Conservation (phyloP, 345 rosid genomes). For the Lepidium africanum region DNA sequence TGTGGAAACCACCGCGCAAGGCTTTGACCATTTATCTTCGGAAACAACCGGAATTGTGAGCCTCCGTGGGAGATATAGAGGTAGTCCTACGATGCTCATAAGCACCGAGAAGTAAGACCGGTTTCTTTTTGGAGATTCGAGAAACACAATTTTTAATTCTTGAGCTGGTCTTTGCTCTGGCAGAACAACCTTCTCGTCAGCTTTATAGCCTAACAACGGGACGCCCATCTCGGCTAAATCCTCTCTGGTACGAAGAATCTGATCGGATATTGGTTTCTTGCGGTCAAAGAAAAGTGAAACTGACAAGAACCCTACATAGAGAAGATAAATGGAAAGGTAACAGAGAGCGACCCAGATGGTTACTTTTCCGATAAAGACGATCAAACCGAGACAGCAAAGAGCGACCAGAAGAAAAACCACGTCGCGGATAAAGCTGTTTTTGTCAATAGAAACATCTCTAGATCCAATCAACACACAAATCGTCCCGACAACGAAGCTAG, state of each 20-base stretch:
- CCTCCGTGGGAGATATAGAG: slow-evolving; percentile 68
- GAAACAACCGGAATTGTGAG: slow-evolving; percentile 72
- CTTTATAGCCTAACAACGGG: slow-evolving; percentile 15
- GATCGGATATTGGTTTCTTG: slow-evolving; percentile 22
- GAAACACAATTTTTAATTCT: slow-evolving; percentile 7
- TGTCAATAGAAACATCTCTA: slow-evolving; percentile 36
- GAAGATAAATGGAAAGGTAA: slow-evolving; percentile 44
- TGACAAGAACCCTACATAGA: slow-evolving; percentile 58
- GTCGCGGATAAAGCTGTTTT: slow-evolving; percentile 59
- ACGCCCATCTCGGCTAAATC: slow-evolving; percentile 29
- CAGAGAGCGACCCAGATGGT: slow-evolving; percentile 58
- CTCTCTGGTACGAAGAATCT: slow-evolving; percentile 17
- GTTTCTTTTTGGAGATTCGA: not conserved
- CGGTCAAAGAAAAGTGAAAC: slow-evolving; percentile 25
- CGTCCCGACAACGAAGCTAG: slow-evolving; percentile 75
- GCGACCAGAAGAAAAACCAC: slow-evolving; percentile 54
- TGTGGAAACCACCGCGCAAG: slow-evolving; percentile 54
- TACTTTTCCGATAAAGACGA: slow-evolving; percentile 44
- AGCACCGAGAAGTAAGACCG: slow-evolving; percentile 23
- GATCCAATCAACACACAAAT: slow-evolving; percentile 42
- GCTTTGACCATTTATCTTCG: slow-evolving; percentile 70
- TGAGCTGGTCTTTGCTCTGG: slow-evolving; percentile 26
- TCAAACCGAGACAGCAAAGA: slow-evolving; percentile 42
- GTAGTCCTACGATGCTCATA: slow-evolving; percentile 44
- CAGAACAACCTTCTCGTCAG: slow-evolving; percentile 22